These are phyloP conservation scores for Bassia scoparia DNA, from an alignment of 148 eudicot genomes.

Conservation along the genomic window DNA sequence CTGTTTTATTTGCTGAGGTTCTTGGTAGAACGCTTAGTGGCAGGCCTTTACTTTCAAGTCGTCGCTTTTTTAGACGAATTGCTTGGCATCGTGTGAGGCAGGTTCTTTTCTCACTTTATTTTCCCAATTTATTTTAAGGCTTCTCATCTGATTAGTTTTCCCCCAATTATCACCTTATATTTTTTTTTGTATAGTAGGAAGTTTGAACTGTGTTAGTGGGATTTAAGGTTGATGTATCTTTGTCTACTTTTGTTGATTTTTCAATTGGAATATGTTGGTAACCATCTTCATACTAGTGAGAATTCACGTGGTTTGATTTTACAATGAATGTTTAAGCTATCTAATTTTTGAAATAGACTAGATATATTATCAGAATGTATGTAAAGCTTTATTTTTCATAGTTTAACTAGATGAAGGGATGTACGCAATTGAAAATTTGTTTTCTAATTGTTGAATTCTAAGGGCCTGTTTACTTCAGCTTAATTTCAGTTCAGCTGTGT, in stretches of 20 bases:
- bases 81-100: slow-evolving; percentile 99
- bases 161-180: not conserved
- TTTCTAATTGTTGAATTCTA: too few species aligned
- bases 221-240: not conserved
- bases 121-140: not conserved
- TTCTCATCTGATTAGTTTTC: not conserved
- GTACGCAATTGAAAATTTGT: too few species aligned
- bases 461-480: too few species aligned
- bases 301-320: not conserved
- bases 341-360: slow-evolving; percentile 1
- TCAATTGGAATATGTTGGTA: not conserved
- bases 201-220: not conserved
- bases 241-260: not conserved
- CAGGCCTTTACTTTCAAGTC: slow-evolving; percentile 73
- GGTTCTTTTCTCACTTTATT: slow-evolving; percentile 76
- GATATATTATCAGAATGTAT: not conserved
- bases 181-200: too few species aligned
- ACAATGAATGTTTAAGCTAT: not conserved
- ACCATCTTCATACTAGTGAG: not conserved
- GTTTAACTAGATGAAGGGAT: not conserved
- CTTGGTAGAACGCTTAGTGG: slow-evolving; percentile 96
- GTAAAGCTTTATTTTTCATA: not conserved
- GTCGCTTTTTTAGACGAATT: slow-evolving; percentile 64
- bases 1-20: slow-evolving; percentile 85
- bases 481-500: too few species aligned